Base-by-base conservation (phyloP, 108 stramenopile genomes). In the Cyclotella kingstonii region DNA sequence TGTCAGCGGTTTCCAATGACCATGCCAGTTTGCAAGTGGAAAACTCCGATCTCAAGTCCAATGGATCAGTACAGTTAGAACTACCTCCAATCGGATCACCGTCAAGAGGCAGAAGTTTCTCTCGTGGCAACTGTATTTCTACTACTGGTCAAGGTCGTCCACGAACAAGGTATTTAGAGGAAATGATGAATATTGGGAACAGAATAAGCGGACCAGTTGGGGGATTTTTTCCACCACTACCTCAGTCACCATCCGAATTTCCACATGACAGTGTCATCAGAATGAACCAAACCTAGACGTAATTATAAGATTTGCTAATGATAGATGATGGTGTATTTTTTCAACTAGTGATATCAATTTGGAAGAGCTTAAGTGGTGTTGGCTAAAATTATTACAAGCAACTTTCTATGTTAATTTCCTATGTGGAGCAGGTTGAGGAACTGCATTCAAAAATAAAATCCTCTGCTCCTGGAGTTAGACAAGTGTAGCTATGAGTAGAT, bases 11-110 rank as follows among this genome's bases (percentile, higher is more conserved):
- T 30, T 86, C 81, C n/a, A 71, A 71, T 6, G 80, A 81, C 14
- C 82, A 89, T 63, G 87, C 90, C 2, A 74, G 81, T 35, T 46
- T 91, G 26, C 53, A 64, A 4, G 58, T 91, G 52, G 54, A 58
- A 28, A 44, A 77, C 12, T 81, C 82, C 18, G 87, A 88, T 47
- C 71, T 91, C 39, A 65, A 81, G 7, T 63, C 72, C 9, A 91
- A 91, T 74, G 84, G 79, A 28, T 70, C 85, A 12, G 57, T 71
- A 40, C 87, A 88, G 29, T 51, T 91, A 41, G 90, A 91, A 46
- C 53, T 91, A 65, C 90, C 90, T 48, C 70, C 82, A 5, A 11
- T 66, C 21, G 80, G 83, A 11, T 69, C 79, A 2, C 34, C 54
- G n/a, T 54, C 84, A 11, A 57, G 78, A 14, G 52, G 74, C 22